Base-by-base conservation (phyloP, 2,329 filamentous ascomycete genomes). In the Trichoderma harzianum region DNA sequence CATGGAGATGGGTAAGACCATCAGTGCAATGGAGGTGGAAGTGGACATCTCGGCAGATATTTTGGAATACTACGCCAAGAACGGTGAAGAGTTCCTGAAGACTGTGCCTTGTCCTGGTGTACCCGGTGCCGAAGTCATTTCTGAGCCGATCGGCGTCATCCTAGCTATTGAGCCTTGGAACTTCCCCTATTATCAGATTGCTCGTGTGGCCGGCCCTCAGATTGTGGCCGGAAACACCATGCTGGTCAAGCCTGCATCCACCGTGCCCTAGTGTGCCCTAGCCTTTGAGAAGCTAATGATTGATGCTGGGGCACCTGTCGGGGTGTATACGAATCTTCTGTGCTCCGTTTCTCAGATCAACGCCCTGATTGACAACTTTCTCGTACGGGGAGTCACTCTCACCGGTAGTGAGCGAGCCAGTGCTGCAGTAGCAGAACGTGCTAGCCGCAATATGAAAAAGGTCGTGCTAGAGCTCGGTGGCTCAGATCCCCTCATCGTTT, bases 141-240 rank as follows among this genome's bases (percentile, higher is more conserved):
- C 68, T 3, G 68, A 70, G 58, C 21, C 68, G 39, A n/a, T 70
- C 14, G 68, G 68, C 28, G 68, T 70, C 7, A 32, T 70, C 7
- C 26, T 70, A 30, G 70, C 70, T 4, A 93, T 94, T 78, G 93
- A 94, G 77, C 92, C 92, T 69, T 93, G 92, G 92, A 94, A 93
- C 84, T 93, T 92, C 84, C 92, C 92, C 7, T 83, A 94, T 43
- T 86, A 91, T 77, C 93, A 93, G 91, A 86, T 86, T 80, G 86
- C 86, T 63, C 94, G 92, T 91, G 95, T 95, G 87, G 88, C 92
- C 74, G 89, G 86, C 69, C 90, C 90, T 34, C 90, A 90, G 62
- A 83, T 93, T 76, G 89, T 89, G 72, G 87, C 88, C 58, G 91
- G 91, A 77, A 92, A 92, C 86, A 88, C 86, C 3, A 79, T 93